Percentiles rank a stretch among this genome's conserved stretches.
phyloP scores from a whole-genome alignment of 768 basidiomycete genomes.

The Psilocybe sp. region DNA sequence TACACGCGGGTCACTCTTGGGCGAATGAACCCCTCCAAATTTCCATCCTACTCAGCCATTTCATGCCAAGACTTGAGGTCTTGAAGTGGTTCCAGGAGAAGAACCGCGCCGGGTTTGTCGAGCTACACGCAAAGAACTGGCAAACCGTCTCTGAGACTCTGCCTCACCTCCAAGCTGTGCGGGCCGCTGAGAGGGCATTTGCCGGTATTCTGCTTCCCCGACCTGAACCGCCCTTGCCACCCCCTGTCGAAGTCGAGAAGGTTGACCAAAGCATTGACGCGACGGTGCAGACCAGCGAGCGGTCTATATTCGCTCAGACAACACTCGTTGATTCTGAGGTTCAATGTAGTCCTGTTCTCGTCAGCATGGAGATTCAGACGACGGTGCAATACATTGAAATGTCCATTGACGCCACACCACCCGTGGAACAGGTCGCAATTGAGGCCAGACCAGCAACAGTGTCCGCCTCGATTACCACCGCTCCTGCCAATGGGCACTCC shows the following conservation, averaged over 20 bases:
- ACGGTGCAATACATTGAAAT: constrained; percentile 26
- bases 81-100: constrained; percentile 80
- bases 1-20: constrained; percentile 78
- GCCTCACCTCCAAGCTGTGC: constrained; percentile 69
- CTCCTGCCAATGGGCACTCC: background rate
- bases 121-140: constrained; percentile 67
- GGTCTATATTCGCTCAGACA: constrained; percentile 30
- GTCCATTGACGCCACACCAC: constrained; percentile 50
- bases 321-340: constrained; percentile 27
- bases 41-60: constrained; percentile 72
- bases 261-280: constrained; percentile 49
- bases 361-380: constrained; percentile 32
- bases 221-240: constrained; percentile 14
- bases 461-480: constrained; percentile 46
- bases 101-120: constrained; percentile 67
- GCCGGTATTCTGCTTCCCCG: constrained; percentile 1
- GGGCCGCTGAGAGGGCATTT: constrained; percentile 57
- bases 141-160: constrained; percentile 65
- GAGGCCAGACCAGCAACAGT: constrained; percentile 50
- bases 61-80: constrained; percentile 67
- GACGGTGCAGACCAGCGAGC: constrained; percentile 27
- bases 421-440: constrained; percentile 39
- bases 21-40: constrained; percentile 65
- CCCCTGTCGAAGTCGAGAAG: constrained; percentile 18
- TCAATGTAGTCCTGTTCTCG: constrained; percentile 34